phyloP scores from a whole-genome alignment of 495 filamentous ascomycete species.

The Penicillium malachiteum region DNA sequence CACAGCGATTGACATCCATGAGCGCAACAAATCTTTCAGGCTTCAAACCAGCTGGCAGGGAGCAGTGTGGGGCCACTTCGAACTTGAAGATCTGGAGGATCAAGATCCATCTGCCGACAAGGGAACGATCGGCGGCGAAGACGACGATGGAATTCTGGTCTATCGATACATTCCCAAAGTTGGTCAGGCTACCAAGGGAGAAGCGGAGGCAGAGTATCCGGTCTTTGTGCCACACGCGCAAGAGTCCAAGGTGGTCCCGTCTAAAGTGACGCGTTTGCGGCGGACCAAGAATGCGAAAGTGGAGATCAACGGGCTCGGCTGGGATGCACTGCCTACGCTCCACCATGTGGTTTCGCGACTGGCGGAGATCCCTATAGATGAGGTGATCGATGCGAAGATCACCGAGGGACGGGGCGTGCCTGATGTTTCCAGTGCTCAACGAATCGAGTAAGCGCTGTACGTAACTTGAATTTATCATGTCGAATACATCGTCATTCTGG shows the following conservation, averaged over 20 bases:
- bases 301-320: conserved; percentile 42
- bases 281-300: conserved; percentile 43
- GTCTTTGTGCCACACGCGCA: conserved; percentile 41
- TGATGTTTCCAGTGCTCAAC: conserved; percentile 41
- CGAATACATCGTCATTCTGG: too few relatives aligned
- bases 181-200: conserved; percentile 36
- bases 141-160: conserved; percentile 39
- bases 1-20: conserved; percentile 44
- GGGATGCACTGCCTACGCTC: conserved; percentile 52
- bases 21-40: conserved; percentile 34
- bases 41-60: conserved; percentile 49
- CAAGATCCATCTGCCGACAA: conserved; percentile 25
- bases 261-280: conserved; percentile 30
- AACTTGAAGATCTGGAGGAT: conserved; percentile 37
- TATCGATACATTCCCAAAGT: conserved; percentile 51
- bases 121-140: conserved; percentile 30
- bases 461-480: too few relatives aligned
- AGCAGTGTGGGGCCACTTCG: conserved; percentile 43
- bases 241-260: conserved; percentile 32
- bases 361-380: conserved; percentile 54
- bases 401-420: conserved; percentile 50
- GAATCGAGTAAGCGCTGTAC: conserved; percentile 32
- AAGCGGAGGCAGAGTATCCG: conserved; percentile 47
- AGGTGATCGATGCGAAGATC: conserved; percentile 50
- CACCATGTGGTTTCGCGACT: conserved; percentile 52